These are phyloP conservation scores for Phytophthora meadii DNA, from an alignment of 352 stramenopile genomes.

Conservation along the genomic window DNA sequence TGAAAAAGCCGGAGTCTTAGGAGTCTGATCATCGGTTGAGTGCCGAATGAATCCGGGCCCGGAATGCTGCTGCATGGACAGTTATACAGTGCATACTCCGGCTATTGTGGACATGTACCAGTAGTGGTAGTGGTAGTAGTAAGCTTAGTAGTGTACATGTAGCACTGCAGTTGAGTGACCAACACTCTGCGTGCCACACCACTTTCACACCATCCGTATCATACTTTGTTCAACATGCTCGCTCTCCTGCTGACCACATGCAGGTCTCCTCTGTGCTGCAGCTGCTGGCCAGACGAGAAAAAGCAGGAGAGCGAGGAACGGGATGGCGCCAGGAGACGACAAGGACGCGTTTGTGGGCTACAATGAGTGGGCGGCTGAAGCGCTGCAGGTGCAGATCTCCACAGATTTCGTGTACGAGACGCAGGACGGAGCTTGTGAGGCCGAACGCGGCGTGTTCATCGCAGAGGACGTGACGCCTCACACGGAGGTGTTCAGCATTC, in stretches of 20 bases:
- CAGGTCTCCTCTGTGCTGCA: neutral
- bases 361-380: slow-evolving; percentile 72
- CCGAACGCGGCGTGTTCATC: slow-evolving; percentile 80
- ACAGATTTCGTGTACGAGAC: slow-evolving; percentile 89
- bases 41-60: neutral
- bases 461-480: slow-evolving; percentile 81
- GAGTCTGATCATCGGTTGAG: slow-evolving; percentile 22
- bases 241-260: slow-evolving; percentile 37
- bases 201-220: slow-evolving; percentile 4
- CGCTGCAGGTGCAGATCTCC: slow-evolving; percentile 61
- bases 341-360: slow-evolving; percentile 69
- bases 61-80: no score
- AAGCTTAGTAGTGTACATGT: no score
- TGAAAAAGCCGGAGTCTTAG: slow-evolving; percentile 26
- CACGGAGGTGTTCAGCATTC: slow-evolving; percentile 72
- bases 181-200: slow-evolving; percentile 13
- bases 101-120: no score
- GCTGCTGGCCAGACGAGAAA: slow-evolving; percentile 33
- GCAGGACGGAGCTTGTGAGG: slow-evolving; percentile 38
- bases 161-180: slow-evolving; percentile 1
- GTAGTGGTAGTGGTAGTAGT: no score
- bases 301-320: neutral
- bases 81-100: no score
- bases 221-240: slow-evolving; percentile 25
- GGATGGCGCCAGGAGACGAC: slow-evolving; percentile 29